These are phyloP conservation scores for Tylopilus vinaceipallidus DNA, from an alignment of 768 basidiomycete species.

Conservation along the genomic window DNA sequence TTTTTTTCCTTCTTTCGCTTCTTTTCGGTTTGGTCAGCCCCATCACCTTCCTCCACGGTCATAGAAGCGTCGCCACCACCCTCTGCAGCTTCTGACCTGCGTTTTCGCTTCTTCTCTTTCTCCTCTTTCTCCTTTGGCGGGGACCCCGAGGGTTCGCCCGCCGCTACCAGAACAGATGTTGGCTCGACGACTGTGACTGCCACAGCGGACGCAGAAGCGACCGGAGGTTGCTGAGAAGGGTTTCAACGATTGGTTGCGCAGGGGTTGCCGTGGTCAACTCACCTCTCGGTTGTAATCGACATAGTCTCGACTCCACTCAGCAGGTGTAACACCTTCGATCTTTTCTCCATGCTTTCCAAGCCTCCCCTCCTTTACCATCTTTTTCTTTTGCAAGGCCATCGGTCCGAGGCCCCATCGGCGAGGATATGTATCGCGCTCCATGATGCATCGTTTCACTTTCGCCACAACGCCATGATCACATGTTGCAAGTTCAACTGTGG, in stretches of 20 bases:
- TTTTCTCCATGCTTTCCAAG: slow-evolving; percentile 94
- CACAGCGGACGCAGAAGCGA: slow-evolving; percentile 29
- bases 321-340: slow-evolving; percentile 82
- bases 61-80: slow-evolving; percentile 43
- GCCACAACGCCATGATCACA: slow-evolving; percentile 99
- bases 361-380: slow-evolving; percentile 96
- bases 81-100: slow-evolving; percentile 61
- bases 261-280: slow-evolving; percentile 14
- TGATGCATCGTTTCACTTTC: slow-evolving; percentile 98
- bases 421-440: slow-evolving; percentile 99
- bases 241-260: slow-evolving; percentile 6
- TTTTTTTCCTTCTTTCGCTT: slow-evolving; percentile 63
- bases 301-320: slow-evolving; percentile 90
- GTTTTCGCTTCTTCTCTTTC: slow-evolving; percentile 88
- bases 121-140: slow-evolving; percentile 63
- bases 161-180: slow-evolving; percentile 31
- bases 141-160: slow-evolving; percentile 33
- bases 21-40: slow-evolving; percentile 52
- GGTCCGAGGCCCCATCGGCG: slow-evolving; percentile 99
- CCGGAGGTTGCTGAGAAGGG: slow-evolving; percentile 38
- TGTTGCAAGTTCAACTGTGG: slow-evolving; percentile 95
- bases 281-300: slow-evolving; percentile 86
- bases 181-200: slow-evolving; percentile 21
- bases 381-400: slow-evolving; percentile 95
- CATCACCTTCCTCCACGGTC: slow-evolving; percentile 37